These are phyloP conservation scores for Phytopythium helicoides DNA, from an alignment of 352 stramenopile species.

Conservation along the genomic window DNA sequence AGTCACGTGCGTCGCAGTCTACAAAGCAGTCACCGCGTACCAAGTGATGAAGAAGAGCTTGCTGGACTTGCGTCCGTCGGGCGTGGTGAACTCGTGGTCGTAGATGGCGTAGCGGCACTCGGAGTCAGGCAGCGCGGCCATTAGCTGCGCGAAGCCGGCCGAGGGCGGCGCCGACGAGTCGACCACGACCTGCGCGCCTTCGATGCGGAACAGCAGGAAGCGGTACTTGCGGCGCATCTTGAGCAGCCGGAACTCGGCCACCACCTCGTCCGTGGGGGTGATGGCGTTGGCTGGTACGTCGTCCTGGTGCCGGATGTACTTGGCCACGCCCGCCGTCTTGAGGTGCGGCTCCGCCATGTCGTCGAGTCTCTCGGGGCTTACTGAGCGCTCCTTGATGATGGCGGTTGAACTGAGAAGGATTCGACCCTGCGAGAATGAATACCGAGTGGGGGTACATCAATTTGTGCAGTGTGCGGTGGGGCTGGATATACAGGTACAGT, in stretches of 20 bases:
- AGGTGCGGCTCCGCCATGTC: constrained; percentile 78
- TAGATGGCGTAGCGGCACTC: constrained; percentile 88
- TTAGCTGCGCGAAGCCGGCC: constrained; percentile 54
- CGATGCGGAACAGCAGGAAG: constrained; percentile 84
- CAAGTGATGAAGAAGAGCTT: constrained; percentile 89
- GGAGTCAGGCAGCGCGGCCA: constrained; percentile 60
- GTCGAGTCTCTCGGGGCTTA: not conserved
- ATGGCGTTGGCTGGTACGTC: constrained; percentile 75
- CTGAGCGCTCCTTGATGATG: not conserved
- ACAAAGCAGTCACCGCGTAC: constrained; percentile 28
- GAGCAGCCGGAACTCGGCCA: constrained; percentile 79
- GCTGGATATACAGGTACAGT: too few species aligned
- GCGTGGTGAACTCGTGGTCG: constrained; percentile 75
- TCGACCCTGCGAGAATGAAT: too few species aligned
- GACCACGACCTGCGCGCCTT: constrained; percentile 64
- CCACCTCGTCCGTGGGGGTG: constrained; percentile 51
- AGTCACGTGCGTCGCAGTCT: too few species aligned
- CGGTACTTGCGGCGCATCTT: constrained; percentile 89
- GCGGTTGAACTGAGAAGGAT: too few species aligned
- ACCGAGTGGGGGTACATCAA: too few species aligned
- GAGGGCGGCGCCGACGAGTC: constrained; percentile 49
- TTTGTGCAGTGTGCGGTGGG: too few species aligned
- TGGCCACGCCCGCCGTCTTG: constrained; percentile 80
- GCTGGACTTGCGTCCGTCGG: constrained; percentile 82
- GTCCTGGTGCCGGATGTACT: constrained; percentile 73